Percentiles rank a stretch among this genome's conserved stretches.
Conservation (phyloP, 75 land plant genomes). For the Adiantum capillusveneris region DNA sequence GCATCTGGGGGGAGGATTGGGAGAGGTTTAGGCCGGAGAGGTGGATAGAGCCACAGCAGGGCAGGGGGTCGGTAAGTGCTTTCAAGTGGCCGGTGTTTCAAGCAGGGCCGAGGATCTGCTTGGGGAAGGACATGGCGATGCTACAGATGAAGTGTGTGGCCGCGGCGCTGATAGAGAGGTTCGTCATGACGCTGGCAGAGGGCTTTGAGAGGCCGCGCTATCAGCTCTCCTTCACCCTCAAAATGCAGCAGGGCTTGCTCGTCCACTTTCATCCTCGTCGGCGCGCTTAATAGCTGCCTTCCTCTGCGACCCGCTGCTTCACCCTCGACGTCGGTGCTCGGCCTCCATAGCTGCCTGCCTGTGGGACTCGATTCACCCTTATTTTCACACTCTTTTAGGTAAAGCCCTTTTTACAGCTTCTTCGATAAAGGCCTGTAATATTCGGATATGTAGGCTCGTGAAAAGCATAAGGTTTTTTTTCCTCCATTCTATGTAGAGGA, state of each 20-base stretch:
- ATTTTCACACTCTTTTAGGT: no score
- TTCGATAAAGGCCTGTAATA: no score
- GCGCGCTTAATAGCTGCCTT: no score
- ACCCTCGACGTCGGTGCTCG: no score
- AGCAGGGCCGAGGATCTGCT: conserved; percentile 43
- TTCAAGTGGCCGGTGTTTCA: conserved; percentile 38
- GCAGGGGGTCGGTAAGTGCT: conserved; percentile 9
- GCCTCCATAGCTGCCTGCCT: no score
- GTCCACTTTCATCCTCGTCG: conserved; percentile 16
- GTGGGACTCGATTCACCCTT: no score
- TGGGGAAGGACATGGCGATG: conserved; percentile 52
- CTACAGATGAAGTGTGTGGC: conserved; percentile 52
- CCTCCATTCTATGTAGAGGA: no score
- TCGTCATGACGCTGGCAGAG: conserved; percentile 9
- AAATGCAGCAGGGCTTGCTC: conserved; percentile 29
- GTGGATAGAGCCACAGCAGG: conserved; percentile 26
- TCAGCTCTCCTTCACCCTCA: conserved; percentile 24
- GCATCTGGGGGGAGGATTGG: conserved; percentile 48
- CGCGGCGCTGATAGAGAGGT: conserved; percentile 8
- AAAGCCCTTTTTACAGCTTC: no score
- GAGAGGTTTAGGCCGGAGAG: conserved; percentile 39
- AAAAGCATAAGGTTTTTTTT: no score
- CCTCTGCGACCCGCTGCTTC: no score
- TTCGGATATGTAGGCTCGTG: no score
- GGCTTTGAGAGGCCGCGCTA: conserved; percentile 12